Percentiles rank a stretch among this genome's conserved stretches.
These are phyloP conservation scores for Apiotrichum gamsii DNA, from an alignment of 1,284 basidiomycete genomes.

Conservation along the genomic window DNA sequence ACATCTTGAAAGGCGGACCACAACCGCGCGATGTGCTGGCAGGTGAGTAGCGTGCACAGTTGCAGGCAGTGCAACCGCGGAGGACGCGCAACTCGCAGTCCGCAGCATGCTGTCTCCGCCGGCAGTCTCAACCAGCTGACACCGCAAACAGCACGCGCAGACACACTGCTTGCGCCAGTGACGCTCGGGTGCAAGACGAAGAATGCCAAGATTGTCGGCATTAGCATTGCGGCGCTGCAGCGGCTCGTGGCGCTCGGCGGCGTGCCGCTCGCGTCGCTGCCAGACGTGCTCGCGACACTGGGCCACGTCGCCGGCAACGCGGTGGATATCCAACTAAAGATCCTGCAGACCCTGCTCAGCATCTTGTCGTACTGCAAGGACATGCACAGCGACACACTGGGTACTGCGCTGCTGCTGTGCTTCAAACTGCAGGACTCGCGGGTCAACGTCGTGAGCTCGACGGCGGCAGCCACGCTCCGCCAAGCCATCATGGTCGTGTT, in stretches of 20 bases:
- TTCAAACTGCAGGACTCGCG: conserved; percentile 92
- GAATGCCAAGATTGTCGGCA: conserved; percentile 87
- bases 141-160: conserved; percentile 57
- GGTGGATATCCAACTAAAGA: conserved; percentile 88
- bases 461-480: conserved; percentile 90
- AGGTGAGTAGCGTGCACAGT: conserved; percentile 20
- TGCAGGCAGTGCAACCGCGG: not conserved
- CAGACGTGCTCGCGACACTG: conserved; percentile 72
- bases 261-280: conserved; percentile 61
- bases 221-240: conserved; percentile 85
- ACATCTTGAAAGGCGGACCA: conserved; percentile 66
- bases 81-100: conserved; percentile 28
- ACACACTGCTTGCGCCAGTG: conserved; percentile 77
- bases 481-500: conserved; percentile 97
- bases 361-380: conserved; percentile 78
- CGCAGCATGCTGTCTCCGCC: too few species aligned
- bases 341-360: conserved; percentile 81
- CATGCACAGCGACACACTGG: conserved; percentile 70
- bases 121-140: too few species aligned
- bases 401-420: conserved; percentile 75
- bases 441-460: conserved; percentile 92
- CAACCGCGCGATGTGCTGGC: conserved; percentile 46
- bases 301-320: conserved; percentile 81
- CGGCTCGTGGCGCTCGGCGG: conserved; percentile 80
- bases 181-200: conserved; percentile 91